Evolutionary conservation across 1,284 basidiomycete genomes (phyloP).

Genomic region (Tranzscheliella williamsii): DNA sequence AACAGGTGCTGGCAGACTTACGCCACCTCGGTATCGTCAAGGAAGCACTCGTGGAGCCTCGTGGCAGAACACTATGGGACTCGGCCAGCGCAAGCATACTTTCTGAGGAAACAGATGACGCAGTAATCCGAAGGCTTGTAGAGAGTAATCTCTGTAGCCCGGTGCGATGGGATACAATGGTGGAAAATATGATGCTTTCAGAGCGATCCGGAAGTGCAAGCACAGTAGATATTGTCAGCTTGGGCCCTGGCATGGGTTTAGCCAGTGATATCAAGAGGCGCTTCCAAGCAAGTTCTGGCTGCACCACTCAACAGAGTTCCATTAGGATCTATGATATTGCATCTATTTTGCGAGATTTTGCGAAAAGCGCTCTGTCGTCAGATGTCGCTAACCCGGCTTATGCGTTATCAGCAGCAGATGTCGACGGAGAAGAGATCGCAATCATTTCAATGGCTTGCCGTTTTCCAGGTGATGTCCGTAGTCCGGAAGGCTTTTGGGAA

Average conservation of each 20-base stretch:
- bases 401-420: slow-evolving; percentile 1
- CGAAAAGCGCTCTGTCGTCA: background rate
- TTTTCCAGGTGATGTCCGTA: slow-evolving; percentile 36
- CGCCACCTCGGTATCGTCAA: slow-evolving; percentile 10
- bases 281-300: background rate
- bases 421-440: slow-evolving; percentile 31
- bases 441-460: slow-evolving; percentile 42
- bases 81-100: slow-evolving; percentile 8
- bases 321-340: background rate
- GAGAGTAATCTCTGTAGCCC: slow-evolving; percentile 18
- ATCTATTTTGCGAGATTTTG: background rate
- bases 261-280: slow-evolving; percentile 7
- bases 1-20: slow-evolving; percentile 15
- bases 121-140: slow-evolving; percentile 3
- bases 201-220: too few species aligned
- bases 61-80: slow-evolving; percentile 18
- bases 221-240: slow-evolving; percentile 12
- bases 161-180: slow-evolving; percentile 25
- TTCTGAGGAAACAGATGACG: background rate
- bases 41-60: slow-evolving; percentile 1
- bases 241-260: slow-evolving; percentile 20
- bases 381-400: background rate
- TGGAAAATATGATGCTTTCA: slow-evolving; percentile 12
- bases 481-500: slow-evolving; percentile 32
- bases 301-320: too few species aligned